Evolutionary conservation across 345 rosid genomes (phyloP).

Genomic region (Brassica napus): Da-Ae NC_063449.1:8511001-8511500

Average conservation of each 20-base stretch:
- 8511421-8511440: too few species aligned
- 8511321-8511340: background rate
- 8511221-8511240: background rate
- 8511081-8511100: too few species aligned
- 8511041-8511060: background rate
- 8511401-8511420: background rate
- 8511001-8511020: background rate
- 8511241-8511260: background rate
- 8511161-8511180: conserved; percentile 10
- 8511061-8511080: background rate
- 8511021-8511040: background rate
- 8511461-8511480: too few species aligned
- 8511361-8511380: too few species aligned
- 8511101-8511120: too few species aligned
- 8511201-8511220: background rate
- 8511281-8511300: conserved; percentile 19
- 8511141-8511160: background rate
- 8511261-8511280: background rate
- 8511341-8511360: too few species aligned
- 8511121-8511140: background rate
- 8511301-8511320: conserved; percentile 5
- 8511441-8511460: too few species aligned
- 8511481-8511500: too few species aligned
- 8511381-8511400: background rate
- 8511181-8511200: conserved; percentile 12